These are phyloP conservation scores for Calamus simplicifolius DNA, from an alignment of 176 grass and related monocot genomes.

Conservation along the genomic window DNA sequence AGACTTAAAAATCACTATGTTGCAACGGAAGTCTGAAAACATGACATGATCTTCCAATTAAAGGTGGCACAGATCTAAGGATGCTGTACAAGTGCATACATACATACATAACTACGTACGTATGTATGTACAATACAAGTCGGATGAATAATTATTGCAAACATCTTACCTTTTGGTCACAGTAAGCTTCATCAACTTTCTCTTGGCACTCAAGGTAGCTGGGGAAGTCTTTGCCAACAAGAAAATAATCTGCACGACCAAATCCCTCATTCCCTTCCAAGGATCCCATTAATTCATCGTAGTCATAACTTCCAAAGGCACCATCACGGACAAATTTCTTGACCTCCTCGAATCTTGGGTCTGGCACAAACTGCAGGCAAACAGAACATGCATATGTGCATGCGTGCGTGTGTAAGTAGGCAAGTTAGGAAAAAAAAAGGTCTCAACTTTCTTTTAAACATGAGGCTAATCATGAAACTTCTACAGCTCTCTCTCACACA, in stretches of 20 bases:
- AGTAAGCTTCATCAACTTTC: conserved; percentile 84
- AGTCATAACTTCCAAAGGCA: conserved; percentile 59
- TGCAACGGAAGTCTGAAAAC: too few species aligned
- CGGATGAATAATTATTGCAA: too few species aligned
- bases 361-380: conserved; percentile 75
- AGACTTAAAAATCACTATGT: too few species aligned
- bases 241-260: conserved; percentile 95
- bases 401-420: neutral
- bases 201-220: conserved; percentile 93
- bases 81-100: too few species aligned
- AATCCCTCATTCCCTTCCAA: conserved; percentile 97
- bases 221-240: conserved; percentile 98
- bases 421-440: neutral
- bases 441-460: too few species aligned
- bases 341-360: conserved; percentile 92
- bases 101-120: too few species aligned
- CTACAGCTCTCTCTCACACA: too few species aligned
- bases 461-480: too few species aligned
- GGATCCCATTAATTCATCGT: conserved; percentile 91
- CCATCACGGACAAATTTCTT: conserved; percentile 81
- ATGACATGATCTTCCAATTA: too few species aligned
- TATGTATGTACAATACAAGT: too few species aligned
- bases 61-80: too few species aligned
- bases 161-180: conserved; percentile 59
- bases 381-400: conserved; percentile 6